Percentiles rank a stretch among this genome's conserved stretches.
phyloP scores from a whole-genome alignment of 2,329 filamentous ascomycete species.

The Stylonectria norvegica region DNA sequence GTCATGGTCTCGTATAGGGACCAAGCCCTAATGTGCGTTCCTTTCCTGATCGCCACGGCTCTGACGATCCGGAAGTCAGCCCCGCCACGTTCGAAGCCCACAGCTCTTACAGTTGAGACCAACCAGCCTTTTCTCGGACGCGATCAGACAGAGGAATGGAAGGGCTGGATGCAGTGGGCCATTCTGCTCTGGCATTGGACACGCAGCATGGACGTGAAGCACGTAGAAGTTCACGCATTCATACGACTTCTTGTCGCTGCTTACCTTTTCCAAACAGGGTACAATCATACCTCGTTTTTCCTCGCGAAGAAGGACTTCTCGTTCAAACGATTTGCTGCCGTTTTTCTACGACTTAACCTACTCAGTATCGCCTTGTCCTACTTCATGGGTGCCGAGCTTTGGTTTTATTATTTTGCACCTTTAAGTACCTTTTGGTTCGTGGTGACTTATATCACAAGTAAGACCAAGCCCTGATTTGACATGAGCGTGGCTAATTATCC shows the following conservation, averaged over 20 bases:
- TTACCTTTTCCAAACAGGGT: conserved; percentile 62
- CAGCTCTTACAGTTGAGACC: background rate
- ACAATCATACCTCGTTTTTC: conserved; percentile 59
- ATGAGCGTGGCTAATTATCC: conserved; percentile 48
- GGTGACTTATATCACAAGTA: conserved; percentile 49
- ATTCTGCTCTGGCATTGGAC: conserved; percentile 56
- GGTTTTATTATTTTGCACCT: conserved; percentile 55
- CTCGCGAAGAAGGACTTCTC: conserved; percentile 56
- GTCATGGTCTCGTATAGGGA: conserved; percentile 20
- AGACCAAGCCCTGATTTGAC: conserved; percentile 38
- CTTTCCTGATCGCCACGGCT: conserved; percentile 10
- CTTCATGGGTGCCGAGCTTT: conserved; percentile 51
- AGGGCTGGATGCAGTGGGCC: conserved; percentile 60
- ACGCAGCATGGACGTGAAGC: conserved; percentile 41
- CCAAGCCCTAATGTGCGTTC: conserved; percentile 5
- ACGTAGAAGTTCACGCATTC: conserved; percentile 51
- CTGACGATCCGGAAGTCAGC: conserved; percentile 19
- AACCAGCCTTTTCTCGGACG: conserved; percentile 34
- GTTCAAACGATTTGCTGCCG: conserved; percentile 45
- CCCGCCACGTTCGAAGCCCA: conserved; percentile 5
- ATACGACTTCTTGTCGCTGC: conserved; percentile 52
- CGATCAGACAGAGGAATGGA: conserved; percentile 61
- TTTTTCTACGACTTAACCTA: conserved; percentile 57
- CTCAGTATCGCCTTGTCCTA: conserved; percentile 52
- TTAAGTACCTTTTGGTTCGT: conserved; percentile 61